These are phyloP conservation scores for Polychytrium aggregatum DNA, from an alignment of 192 early-diverging fungal genomes.

Conservation along the genomic window DNA sequence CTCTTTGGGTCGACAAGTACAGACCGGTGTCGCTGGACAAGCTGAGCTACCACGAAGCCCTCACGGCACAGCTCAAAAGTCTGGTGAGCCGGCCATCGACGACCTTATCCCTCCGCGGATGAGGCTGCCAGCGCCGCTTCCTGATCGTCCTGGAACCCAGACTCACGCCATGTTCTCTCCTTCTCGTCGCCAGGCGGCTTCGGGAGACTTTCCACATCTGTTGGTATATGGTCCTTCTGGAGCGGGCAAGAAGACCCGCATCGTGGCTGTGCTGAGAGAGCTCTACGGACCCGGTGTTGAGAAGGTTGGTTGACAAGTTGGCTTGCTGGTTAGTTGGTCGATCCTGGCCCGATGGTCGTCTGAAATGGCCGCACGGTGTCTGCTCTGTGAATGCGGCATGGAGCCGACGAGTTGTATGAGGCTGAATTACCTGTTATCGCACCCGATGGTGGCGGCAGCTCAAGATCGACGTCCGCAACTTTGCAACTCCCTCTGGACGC, in stretches of 20 bases:
- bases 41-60: conserved; percentile 68
- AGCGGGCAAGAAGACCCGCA: conserved; percentile 92
- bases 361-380: no score
- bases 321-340: no score
- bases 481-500: conserved; percentile 69
- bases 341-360: no score
- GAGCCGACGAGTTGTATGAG: no score
- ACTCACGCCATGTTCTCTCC: background rate
- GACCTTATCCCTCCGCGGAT: background rate
- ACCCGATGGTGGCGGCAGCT: no score
- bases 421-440: no score
- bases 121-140: background rate
- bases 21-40: conserved; percentile 71
- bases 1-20: conserved; percentile 90
- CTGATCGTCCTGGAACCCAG: background rate
- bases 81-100: conserved; percentile 37
- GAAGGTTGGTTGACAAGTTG: conserved; percentile 60
- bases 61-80: conserved; percentile 62
- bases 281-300: conserved; percentile 84
- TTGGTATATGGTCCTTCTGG: conserved; percentile 93
- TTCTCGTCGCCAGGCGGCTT: conserved; percentile 17
- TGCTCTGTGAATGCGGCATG: no score
- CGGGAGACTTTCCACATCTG: conserved; percentile 86
- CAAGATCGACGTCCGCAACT: conserved; percentile 78
- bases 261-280: conserved; percentile 73